Evolutionary conservation across 371 early-diverging fungal species (phyloP), one percentile per base, ranked within the genome.

Genomic region (Apophysomyces trapeziformis): DNA sequence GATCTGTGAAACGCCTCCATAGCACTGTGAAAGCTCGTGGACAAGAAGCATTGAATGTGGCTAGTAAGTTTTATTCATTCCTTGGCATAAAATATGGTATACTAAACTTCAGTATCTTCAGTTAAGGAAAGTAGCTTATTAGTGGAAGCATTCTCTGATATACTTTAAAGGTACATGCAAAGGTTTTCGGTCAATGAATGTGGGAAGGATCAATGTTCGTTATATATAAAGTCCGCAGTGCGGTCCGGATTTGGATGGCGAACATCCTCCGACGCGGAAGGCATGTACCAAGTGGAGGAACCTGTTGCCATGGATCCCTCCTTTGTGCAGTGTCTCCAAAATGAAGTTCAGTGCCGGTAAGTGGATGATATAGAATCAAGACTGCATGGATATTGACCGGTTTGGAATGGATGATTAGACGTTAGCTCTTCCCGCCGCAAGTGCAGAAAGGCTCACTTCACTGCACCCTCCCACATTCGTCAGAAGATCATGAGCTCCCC

Each of bases 371-470:
- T 50, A 7, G 7, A n/a, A 9, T 36, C 26, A 18, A 36, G 14
- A n/a, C 26, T 57, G 8, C 43, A 57, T 47, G 39, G 44, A 57
- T 62, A 26, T 21, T 21, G 54, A 50, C 16, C 14, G 45, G 35
- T 41, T 45, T 47, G 36, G 32, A 12, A 47, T 60, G n/a, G 39
- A 58, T 46, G 70, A 36, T 26, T 79, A 86, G 95, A 92, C 86
- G 96, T 96, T 73, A 92, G 94, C 78, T 96, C 96, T 74, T 94
- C 95, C 76, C 87, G 94, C 87, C 88, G 97, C 85, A 96, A 96
- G 93, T 86, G 89, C 86, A 91, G 98, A 84, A 95, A 95, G 92
- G 98, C 99, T 77, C 99, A 99, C 91, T 98, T 99, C 91, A 75
- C 94, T 68, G 99, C 99, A 73, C 94, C 99, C 71, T 97, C 97